A percentile compares a stretch with the other conserved stretches of the same genome.
These are phyloP conservation scores for Salix koriyanagi DNA, from an alignment of 345 rosid species.

Conservation along the genomic window DNA sequence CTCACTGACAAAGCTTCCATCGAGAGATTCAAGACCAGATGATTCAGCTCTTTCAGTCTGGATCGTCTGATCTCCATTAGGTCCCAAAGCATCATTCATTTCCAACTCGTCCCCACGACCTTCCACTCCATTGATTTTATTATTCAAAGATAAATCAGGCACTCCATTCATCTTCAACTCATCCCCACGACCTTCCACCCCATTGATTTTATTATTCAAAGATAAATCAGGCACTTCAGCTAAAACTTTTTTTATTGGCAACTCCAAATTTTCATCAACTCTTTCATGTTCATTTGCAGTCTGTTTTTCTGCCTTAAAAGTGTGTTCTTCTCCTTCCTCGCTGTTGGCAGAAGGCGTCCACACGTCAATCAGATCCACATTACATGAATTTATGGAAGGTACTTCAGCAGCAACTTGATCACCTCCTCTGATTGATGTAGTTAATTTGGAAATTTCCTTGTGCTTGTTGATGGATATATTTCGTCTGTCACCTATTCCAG, in stretches of 20 bases:
- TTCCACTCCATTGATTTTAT: background rate
- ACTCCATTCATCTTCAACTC: no score
- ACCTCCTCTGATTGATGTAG: slow-evolving; percentile 13
- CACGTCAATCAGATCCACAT: slow-evolving; percentile 15
- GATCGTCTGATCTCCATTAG: slow-evolving; percentile 15
- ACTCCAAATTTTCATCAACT: slow-evolving; percentile 51
- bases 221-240: no score
- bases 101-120: slow-evolving; percentile 39
- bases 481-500: slow-evolving; percentile 15
- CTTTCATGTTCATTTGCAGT: slow-evolving; percentile 6
- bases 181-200: no score
- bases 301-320: background rate
- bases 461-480: slow-evolving; percentile 24
- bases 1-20: slow-evolving; percentile 57
- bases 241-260: background rate
- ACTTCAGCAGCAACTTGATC: slow-evolving; percentile 18
- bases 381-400: slow-evolving; percentile 13
- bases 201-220: no score
- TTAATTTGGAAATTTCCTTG: slow-evolving; percentile 26
- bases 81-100: background rate
- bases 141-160: background rate
- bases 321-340: background rate
- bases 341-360: background rate
- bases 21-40: slow-evolving; percentile 53
- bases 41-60: slow-evolving; percentile 47